Evolutionary conservation across 768 basidiomycete species (phyloP).

Genomic region (Mycena haematopus): DNA sequence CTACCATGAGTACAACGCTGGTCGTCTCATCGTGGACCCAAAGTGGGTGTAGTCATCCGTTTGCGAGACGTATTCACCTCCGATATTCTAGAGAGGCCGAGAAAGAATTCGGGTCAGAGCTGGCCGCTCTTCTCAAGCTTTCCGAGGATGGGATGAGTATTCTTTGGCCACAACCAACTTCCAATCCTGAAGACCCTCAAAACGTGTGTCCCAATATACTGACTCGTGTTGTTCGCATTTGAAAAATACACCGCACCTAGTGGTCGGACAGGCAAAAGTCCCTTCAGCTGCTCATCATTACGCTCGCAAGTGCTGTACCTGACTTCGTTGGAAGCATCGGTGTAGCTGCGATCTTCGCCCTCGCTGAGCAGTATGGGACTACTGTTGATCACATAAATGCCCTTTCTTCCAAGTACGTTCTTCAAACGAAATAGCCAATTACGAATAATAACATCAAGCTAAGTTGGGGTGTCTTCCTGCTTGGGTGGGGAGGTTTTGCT

Average conservation of each 20-base stretch:
- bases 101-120: constrained; percentile 62
- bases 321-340: constrained; percentile 74
- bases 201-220: constrained; percentile 44
- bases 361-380: constrained; percentile 62
- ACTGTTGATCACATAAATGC: constrained; percentile 65
- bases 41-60: constrained; percentile 13
- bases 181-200: constrained; percentile 69
- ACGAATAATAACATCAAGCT: neutral
- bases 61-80: neutral
- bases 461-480: constrained; percentile 28
- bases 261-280: constrained; percentile 62
- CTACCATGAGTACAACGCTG: constrained; percentile 31
- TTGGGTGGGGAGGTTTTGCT: constrained; percentile 53
- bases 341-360: constrained; percentile 66
- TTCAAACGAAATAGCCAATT: neutral
- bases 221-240: neutral
- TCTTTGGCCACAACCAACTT: constrained; percentile 74
- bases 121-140: constrained; percentile 63
- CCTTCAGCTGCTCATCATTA: constrained; percentile 64
- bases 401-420: constrained; percentile 59
- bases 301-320: constrained; percentile 68
- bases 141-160: constrained; percentile 62
- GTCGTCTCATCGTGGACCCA: constrained; percentile 30
- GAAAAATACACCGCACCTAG: constrained; percentile 29
- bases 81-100: constrained; percentile 56